These are phyloP conservation scores for Zangia roseola DNA, from an alignment of 768 basidiomycete species.

Conservation along the genomic window DNA sequence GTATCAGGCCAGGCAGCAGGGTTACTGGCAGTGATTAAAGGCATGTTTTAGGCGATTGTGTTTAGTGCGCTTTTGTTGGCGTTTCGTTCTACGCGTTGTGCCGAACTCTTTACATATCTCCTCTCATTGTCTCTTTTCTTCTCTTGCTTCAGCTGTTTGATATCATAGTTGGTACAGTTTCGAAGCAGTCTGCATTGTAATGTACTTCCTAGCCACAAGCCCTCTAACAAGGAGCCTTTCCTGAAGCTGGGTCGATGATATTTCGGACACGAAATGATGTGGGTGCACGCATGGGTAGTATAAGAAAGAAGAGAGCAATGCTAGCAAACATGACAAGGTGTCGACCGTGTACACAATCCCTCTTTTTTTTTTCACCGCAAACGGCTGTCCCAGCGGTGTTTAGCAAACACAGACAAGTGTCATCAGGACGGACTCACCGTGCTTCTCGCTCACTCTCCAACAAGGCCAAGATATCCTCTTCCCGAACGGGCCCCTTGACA, in stretches of 20 bases:
- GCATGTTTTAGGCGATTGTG: slow-evolving; percentile 10
- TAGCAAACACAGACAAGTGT: neutral
- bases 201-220: slow-evolving; percentile 31
- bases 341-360: no score
- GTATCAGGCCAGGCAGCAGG: slow-evolving; percentile 67
- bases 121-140: slow-evolving; percentile 6
- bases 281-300: neutral
- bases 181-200: slow-evolving; percentile 26
- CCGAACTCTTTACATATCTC: slow-evolving; percentile 4
- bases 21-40: slow-evolving; percentile 45
- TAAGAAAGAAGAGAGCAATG: slow-evolving; percentile 5
- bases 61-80: neutral
- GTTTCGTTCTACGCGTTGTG: slow-evolving; percentile 4
- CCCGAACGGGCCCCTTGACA: slow-evolving; percentile 96
- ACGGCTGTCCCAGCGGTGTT: slow-evolving; percentile 9
- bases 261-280: no score
- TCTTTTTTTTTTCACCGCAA: slow-evolving; percentile 15
- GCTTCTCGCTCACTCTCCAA: slow-evolving; percentile 99
- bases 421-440: slow-evolving; percentile 60
- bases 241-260: no score
- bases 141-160: slow-evolving; percentile 30
- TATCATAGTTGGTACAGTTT: slow-evolving; percentile 28
- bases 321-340: slow-evolving; percentile 1
- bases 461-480: slow-evolving; percentile 94
- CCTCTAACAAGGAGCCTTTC: slow-evolving; percentile 17